These are phyloP conservation scores for Pseudevernia furfuracea DNA, from an alignment of 495 filamentous ascomycete genomes.

Conservation along the genomic window DNA sequence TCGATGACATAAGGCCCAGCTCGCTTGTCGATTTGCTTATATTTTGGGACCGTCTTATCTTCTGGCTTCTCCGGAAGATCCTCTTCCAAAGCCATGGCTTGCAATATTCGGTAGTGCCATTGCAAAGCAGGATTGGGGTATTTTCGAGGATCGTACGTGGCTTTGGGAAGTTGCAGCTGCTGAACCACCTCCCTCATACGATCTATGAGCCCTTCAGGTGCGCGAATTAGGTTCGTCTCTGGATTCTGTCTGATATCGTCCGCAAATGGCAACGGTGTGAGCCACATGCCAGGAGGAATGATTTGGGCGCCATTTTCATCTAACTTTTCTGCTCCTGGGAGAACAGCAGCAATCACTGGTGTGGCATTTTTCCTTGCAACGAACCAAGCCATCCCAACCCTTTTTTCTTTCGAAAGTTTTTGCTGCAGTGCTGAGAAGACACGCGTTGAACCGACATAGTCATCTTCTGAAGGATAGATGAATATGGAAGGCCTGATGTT, in stretches of 20 bases:
- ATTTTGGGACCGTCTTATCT: constrained; percentile 80
- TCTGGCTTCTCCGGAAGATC: constrained; percentile 73
- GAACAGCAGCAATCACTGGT: constrained; percentile 70
- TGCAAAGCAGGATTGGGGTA: constrained; percentile 94
- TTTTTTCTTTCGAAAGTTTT: constrained; percentile 69
- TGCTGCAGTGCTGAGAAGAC: constrained; percentile 88
- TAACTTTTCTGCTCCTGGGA: constrained; percentile 60
- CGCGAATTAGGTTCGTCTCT: constrained; percentile 45
- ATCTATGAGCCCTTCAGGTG: constrained; percentile 66
- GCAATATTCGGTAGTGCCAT: constrained; percentile 95
- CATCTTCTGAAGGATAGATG: constrained; percentile 89
- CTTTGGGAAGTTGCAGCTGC: constrained; percentile 85
- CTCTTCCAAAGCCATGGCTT: constrained; percentile 87
- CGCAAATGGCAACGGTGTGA: constrained; percentile 78
- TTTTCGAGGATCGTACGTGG: constrained; percentile 68
- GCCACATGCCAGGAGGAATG: constrained; percentile 81
- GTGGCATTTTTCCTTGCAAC: constrained; percentile 71
- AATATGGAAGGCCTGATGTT: constrained; percentile 78
- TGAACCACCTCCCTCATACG: constrained; percentile 72
- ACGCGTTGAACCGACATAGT: constrained; percentile 81
- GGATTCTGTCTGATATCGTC: constrained; percentile 81
- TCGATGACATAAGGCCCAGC: constrained; percentile 68
- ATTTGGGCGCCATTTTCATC: constrained; percentile 60
- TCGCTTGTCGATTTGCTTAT: constrained; percentile 77
- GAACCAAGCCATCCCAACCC: constrained; percentile 83